Conservation (phyloP, 2,329 filamentous ascomycete genomes). For the Hortaea werneckii region DNA sequence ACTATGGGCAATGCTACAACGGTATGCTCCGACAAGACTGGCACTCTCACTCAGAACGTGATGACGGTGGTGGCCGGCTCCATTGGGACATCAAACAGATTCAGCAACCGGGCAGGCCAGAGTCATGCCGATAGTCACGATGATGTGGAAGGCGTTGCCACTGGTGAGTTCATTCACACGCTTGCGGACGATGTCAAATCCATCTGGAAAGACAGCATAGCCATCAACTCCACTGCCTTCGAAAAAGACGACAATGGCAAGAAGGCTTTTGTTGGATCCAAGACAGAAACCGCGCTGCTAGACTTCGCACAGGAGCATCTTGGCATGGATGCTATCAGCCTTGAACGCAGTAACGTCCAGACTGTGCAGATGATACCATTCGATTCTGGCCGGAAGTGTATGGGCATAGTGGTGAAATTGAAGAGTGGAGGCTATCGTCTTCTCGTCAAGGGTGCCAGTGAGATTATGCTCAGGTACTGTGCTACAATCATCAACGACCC, state of each 20-base stretch:
- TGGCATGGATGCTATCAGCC: conserved; percentile 50
- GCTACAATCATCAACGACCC: conserved; percentile 48
- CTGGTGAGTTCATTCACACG: conserved; percentile 44
- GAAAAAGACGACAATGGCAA: conserved; percentile 53
- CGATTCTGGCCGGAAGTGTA: conserved; percentile 59
- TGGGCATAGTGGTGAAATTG: conserved; percentile 53
- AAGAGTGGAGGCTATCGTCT: conserved; percentile 45
- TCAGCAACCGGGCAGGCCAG: conserved; percentile 34
- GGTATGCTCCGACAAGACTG: conserved; percentile 73
- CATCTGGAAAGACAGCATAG: conserved; percentile 53
- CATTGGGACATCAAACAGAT: conserved; percentile 49
- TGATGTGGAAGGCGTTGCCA: conserved; percentile 38
- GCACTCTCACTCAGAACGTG: conserved; percentile 63
- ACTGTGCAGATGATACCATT: conserved; percentile 50
- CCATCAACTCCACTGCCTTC: conserved; percentile 60
- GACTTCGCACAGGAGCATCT: conserved; percentile 56
- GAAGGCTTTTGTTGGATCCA: conserved; percentile 58
- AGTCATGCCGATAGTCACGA: conserved; percentile 27
- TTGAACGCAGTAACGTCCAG: conserved; percentile 53
- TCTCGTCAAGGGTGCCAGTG: conserved; percentile 42
- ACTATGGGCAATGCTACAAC: conserved; percentile 64
- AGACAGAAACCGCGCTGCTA: conserved; percentile 68
- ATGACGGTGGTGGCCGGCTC: conserved; percentile 69
- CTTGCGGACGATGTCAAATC: conserved; percentile 44
- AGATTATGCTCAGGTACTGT: conserved; percentile 40